These are phyloP conservation scores for Nannochloris sp. DNA, from an alignment of 139 green algal genomes.

Conservation along the genomic window DNA sequence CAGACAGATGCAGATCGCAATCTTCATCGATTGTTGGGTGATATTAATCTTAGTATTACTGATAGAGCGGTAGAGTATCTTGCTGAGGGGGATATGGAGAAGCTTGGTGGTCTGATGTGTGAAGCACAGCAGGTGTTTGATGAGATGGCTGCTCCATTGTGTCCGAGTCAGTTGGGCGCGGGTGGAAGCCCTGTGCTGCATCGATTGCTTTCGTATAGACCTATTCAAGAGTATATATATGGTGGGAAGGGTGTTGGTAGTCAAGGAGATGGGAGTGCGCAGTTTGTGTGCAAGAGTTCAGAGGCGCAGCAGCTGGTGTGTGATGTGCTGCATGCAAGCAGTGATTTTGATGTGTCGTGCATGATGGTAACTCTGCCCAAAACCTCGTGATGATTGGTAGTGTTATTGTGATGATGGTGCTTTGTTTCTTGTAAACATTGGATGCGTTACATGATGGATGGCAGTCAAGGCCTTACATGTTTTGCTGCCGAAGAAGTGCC, in stretches of 20 bases:
- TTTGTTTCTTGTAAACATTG: no score
- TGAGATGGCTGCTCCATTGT: slow-evolving; percentile 35
- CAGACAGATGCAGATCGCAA: slow-evolving; percentile 11
- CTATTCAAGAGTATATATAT: slow-evolving; percentile 39
- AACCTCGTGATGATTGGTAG: background rate
- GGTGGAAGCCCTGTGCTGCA: slow-evolving; percentile 45
- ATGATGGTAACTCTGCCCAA: background rate
- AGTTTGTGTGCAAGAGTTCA: slow-evolving; percentile 47
- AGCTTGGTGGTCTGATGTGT: slow-evolving; percentile 37
- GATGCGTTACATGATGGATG: no score
- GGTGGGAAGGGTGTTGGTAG: slow-evolving; percentile 67
- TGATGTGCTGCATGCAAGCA: slow-evolving; percentile 16
- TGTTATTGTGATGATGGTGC: no score
- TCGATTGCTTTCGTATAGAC: slow-evolving; percentile 33
- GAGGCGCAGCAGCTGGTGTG: slow-evolving; percentile 32
- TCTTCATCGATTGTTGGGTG: slow-evolving; percentile 46
- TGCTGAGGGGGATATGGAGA: slow-evolving; percentile 25
- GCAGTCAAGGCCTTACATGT: no score
- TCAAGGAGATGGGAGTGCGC: slow-evolving; percentile 62
- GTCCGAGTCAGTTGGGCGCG: slow-evolving; percentile 43
- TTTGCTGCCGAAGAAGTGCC: no score
- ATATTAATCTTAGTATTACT: slow-evolving; percentile 29
- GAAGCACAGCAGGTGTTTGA: slow-evolving; percentile 57
- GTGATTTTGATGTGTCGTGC: background rate
- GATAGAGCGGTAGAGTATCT: slow-evolving; percentile 33